These are phyloP conservation scores for Dendrobium chrysotoxum DNA, from an alignment of 106 monocot species.

Conservation along the genomic window DNA sequence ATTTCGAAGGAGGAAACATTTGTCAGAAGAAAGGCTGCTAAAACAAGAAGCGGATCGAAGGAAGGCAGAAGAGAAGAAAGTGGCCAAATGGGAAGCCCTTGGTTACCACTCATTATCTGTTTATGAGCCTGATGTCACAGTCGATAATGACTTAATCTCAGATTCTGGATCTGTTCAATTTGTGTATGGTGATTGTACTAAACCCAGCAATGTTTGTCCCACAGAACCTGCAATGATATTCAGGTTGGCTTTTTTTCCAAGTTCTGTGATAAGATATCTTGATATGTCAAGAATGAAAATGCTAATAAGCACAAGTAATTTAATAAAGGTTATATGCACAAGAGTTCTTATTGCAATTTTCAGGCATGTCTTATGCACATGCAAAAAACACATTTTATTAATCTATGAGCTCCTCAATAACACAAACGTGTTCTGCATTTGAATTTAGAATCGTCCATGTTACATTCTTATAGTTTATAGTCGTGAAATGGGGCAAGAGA, in stretches of 20 bases:
- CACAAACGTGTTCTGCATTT: background rate
- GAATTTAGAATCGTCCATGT: background rate
- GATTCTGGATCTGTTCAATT: constrained; percentile 74
- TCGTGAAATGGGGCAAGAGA: background rate
- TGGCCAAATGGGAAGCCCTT: constrained; percentile 82
- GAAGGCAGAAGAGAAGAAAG: constrained; percentile 57
- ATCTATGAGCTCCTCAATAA: background rate
- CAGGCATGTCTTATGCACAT: background rate
- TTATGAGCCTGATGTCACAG: constrained; percentile 37
- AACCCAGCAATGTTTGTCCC: constrained; percentile 50
- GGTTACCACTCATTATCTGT: constrained; percentile 74
- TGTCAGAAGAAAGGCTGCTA: constrained; percentile 29
- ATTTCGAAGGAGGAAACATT: constrained; percentile 25
- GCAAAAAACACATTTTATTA: background rate
- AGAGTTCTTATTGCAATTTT: background rate
- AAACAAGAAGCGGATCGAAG: constrained; percentile 51
- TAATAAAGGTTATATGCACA: background rate
- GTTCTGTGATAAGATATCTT: background rate
- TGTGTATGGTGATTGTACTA: constrained; percentile 95
- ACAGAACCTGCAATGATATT: constrained; percentile 79
- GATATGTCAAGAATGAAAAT: background rate
- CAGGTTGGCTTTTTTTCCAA: constrained; percentile 36
- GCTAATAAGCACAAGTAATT: background rate
- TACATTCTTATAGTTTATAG: background rate
- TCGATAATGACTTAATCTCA: constrained; percentile 26